Base-by-base conservation (phyloP, 2,329 filamentous ascomycete genomes). In the Aureobasidium mangrovei region DNA sequence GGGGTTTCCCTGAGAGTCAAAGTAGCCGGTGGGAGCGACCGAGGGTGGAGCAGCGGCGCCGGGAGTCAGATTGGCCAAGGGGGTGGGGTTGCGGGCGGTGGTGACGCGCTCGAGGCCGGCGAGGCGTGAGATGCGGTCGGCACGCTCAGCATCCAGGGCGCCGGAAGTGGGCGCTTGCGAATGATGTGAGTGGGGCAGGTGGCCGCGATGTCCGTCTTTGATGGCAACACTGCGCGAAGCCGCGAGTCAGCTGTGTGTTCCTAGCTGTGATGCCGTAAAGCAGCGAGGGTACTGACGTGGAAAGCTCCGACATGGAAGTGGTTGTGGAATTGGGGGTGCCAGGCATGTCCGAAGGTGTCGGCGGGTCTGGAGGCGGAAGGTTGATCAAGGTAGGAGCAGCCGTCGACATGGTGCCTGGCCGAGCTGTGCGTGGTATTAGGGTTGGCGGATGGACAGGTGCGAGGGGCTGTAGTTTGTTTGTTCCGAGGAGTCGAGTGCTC, bases 321-420 rank as follows among this genome's bases (percentile, higher is more conserved):
- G 88, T 94, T 39, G 87, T 86, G 61, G 89, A 95, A 60, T 93
- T 96, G 3, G 91, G 91, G 2, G 91, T 97, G 64, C 91, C 91
- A 60, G 91, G 91, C 72, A 88, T 85, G 64, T 96, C 91, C 53
- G 86, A 91, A 32, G 90, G 91, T 26, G 90, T 95, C 60, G 88
- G 86, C 53, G 88, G 85, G 59, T 88, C 86, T 35, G 88, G 85
- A 58, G 88, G 87, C 42, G 89, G 89, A 57, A 95, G 79, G 68
- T 91, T 89, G 76, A 91, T 91, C 59, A 91, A 72, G 57, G 85
- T 91, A 26, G 84, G 85, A 60, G 41, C 32, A 43, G 26, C 39
- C 7, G 39, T 38, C 39, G 49, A 53, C 49, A 53, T 53, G 49
- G 8, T 24, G 28, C 31, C 18, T 26, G 33, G 27, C 3, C 9